Conservation (phyloP, 2,329 filamentous ascomycete genomes). For the Cladophialophora chaetospira region DNA sequence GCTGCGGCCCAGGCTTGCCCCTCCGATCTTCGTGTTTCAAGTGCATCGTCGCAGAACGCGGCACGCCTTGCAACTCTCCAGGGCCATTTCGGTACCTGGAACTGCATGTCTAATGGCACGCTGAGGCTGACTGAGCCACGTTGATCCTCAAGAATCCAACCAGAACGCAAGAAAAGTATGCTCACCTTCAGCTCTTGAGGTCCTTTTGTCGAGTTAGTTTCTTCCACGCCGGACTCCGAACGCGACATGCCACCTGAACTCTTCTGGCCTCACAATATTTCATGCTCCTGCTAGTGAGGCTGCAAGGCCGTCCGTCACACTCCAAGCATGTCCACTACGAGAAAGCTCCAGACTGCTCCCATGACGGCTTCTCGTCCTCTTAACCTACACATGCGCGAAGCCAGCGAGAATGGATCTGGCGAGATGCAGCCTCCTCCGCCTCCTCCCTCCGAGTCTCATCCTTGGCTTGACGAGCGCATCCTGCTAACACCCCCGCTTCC, state of each 20-base stretch:
- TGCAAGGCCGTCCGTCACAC: constrained; percentile 1
- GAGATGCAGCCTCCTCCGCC: constrained; percentile 2
- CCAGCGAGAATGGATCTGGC: constrained; percentile 4
- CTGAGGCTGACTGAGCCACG: background rate
- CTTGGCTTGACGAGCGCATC: constrained; percentile 21
- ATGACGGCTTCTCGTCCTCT: constrained; percentile 7
- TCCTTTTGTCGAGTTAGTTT: background rate
- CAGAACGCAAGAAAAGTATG: background rate
- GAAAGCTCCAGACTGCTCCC: constrained; percentile 15
- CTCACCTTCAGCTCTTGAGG: constrained; percentile 10
- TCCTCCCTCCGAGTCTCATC: constrained; percentile 1
- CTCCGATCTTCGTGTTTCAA: constrained; percentile 12
- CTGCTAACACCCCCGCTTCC: constrained; percentile 26
- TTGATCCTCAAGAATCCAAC: background rate
- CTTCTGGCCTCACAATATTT: background rate
- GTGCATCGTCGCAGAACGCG: background rate
- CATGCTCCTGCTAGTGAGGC: constrained; percentile 24
- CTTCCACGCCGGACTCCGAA: background rate
- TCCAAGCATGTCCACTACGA: constrained; percentile 18
- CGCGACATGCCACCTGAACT: background rate
- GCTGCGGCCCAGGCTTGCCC: background rate
- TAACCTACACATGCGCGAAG: background rate
- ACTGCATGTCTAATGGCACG: background rate
- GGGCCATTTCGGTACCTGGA: background rate
- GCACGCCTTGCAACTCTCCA: constrained; percentile 4